phyloP scores from a whole-genome alignment of 164 flowering plant species.

The Warburgia ugandensis region DNA sequence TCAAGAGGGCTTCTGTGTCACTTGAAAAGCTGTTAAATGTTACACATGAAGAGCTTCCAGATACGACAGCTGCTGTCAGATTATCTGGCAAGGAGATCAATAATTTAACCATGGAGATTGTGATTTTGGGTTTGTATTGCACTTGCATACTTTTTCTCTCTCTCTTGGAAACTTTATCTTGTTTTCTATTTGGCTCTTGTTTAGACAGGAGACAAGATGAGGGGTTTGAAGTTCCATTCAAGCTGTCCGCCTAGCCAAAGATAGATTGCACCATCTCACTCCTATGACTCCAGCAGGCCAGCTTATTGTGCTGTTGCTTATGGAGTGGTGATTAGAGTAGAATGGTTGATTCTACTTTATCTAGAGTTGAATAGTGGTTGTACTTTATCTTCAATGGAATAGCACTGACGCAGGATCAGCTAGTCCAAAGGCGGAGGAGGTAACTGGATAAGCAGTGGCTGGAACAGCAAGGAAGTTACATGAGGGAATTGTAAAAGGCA shows the following conservation, averaged over 20 bases:
- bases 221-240: conserved; percentile 75
- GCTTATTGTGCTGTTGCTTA: conserved; percentile 1
- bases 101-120: conserved; percentile 95
- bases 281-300: conserved; percentile 62
- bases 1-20: conserved; percentile 80
- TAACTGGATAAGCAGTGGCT: conserved; percentile 48
- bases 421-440: conserved; percentile 19
- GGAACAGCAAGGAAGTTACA: conserved; percentile 50
- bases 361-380: conserved; percentile 20
- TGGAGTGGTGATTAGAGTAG: conserved; percentile 2
- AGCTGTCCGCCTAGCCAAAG: conserved; percentile 79
- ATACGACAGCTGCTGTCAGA: conserved; percentile 85
- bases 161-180: not conserved
- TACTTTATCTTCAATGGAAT: conserved; percentile 50
- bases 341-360: too few relatives aligned
- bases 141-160: not conserved
- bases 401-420: conserved; percentile 59
- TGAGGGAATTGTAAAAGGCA: conserved; percentile 82
- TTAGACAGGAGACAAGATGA: conserved; percentile 78
- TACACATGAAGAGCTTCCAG: conserved; percentile 85
- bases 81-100: conserved; percentile 97
- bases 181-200: conserved; percentile 12
- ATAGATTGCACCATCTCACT: conserved; percentile 55
- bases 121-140: conserved; percentile 68
- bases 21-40: conserved; percentile 72